A percentile compares a stretch with the other conserved stretches of the same genome.
Conservation (phyloP, 352 stramenopile genomes). For the Bremia lactucae region DNA sequence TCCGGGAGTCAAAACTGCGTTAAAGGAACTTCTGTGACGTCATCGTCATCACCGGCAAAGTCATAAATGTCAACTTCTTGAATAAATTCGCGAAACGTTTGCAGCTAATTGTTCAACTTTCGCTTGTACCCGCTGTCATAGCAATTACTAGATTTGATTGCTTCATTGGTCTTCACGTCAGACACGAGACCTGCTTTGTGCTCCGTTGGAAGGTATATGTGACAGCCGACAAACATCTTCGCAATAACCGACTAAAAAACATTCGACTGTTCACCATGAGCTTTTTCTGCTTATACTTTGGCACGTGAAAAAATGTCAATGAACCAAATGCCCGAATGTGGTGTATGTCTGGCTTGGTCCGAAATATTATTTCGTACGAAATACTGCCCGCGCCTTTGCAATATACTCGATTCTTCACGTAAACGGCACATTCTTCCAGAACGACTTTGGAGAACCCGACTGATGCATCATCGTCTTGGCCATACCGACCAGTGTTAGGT, state of each 20-base stretch:
- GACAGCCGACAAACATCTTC: neutral
- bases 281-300: neutral
- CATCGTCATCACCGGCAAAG: too few species aligned
- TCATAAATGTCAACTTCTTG: too few species aligned
- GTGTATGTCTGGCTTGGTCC: neutral
- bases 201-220: constrained; percentile 1
- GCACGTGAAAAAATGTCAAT: neutral
- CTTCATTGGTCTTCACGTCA: constrained; percentile 1
- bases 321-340: neutral
- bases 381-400: neutral
- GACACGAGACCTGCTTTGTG: constrained; percentile 5
- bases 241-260: constrained; percentile 3
- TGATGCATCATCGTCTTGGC: constrained; percentile 5
- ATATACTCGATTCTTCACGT: neutral
- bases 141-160: too few species aligned
- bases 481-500: neutral
- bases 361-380: neutral
- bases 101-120: neutral
- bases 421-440: neutral
- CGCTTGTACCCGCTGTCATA: neutral
- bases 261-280: neutral
- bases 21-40: too few species aligned
- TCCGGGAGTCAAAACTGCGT: too few species aligned
- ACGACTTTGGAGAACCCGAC: neutral
- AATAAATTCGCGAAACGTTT: neutral